Conservation (phyloP, 1,284 basidiomycete species). For the Leccinum angustisporum region DNA sequence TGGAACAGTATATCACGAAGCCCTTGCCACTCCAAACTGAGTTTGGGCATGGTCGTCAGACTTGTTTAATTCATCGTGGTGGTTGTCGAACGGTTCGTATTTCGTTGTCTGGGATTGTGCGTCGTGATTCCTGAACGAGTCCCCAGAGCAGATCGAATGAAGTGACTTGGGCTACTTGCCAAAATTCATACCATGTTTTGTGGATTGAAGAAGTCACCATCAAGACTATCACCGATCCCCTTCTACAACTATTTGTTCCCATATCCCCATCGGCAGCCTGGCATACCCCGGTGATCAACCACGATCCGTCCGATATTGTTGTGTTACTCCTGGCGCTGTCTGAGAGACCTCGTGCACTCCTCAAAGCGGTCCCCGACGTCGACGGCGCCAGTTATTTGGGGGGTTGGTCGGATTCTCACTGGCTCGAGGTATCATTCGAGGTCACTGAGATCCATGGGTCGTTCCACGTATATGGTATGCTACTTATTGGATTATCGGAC, state of each 20-base stretch:
- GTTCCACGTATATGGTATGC: slow-evolving; percentile 61
- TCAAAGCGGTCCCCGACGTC: slow-evolving; percentile 41
- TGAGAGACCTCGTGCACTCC: slow-evolving; percentile 42
- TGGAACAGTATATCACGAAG: too few relatives aligned
- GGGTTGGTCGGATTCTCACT: slow-evolving; percentile 49
- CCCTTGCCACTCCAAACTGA: too few relatives aligned
- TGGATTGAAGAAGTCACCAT: too few relatives aligned
- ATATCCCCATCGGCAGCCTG: slow-evolving; percentile 18
- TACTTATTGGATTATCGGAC: neutral
- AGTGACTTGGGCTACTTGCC: too few relatives aligned
- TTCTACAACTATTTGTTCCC: slow-evolving; percentile 41
- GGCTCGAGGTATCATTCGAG: slow-evolving; percentile 45
- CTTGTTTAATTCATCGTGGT: too few relatives aligned
- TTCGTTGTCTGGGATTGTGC: too few relatives aligned
- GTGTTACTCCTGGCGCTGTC: slow-evolving; percentile 47
- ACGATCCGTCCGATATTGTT: slow-evolving; percentile 46
- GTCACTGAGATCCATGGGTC: slow-evolving; percentile 59
- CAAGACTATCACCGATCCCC: neutral
- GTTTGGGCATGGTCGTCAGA: too few relatives aligned
- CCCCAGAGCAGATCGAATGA: too few relatives aligned
- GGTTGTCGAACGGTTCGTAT: too few relatives aligned
- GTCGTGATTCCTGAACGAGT: too few relatives aligned
- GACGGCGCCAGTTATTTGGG: slow-evolving; percentile 52
- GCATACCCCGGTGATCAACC: slow-evolving; percentile 26
- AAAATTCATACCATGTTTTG: too few relatives aligned